Base-by-base conservation (phyloP, 2,329 filamentous ascomycete genomes). In the Fusarium sp. region DNA sequence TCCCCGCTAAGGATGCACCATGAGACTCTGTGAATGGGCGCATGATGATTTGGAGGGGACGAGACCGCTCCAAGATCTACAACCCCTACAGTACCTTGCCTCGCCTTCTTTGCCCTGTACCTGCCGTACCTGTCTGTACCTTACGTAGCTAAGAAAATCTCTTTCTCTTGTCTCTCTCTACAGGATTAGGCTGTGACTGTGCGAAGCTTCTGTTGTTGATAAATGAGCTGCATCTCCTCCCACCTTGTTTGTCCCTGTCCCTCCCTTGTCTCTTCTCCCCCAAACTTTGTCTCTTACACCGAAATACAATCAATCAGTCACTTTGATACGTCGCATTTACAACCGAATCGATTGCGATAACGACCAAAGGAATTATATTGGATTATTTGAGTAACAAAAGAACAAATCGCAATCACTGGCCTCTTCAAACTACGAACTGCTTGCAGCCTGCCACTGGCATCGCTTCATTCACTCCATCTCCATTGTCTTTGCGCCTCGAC, bases 141-240 rank as follows among this genome's bases (percentile, higher is more conserved):
- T 64, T 53, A 49, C 37, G 50, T 57, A 60, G 27, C 46, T 56
- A 40, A 62, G 32, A 20, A 57, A 45, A 37, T 60, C 61, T 53
- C 57, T 66, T 62, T 55, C 57, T 27, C 30, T 41, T 58, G 27
- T 49, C 55, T 35, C 10, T 49, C 55, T 35, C 7, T 13, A 58
- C 23, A 40, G 35, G 30, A 41, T 50, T n/a, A 61, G 52, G 52
- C 59, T 61, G 59, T 58, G 52, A 10, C 60, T 69, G 54, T 54
- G 52, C 41, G n/a, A n/a, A n/a, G n/a, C 44, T 69, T 50, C 44
- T 35, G 30, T 26, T 42, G 7, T 53, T 48, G 50, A 54, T 66
- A 70, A 56, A 68, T 59, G 69, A 69, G 64, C 64, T 69, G 64
- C 49, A 69, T 53, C 64, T 65, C 65, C 38, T 53, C 60, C 70